Percentiles rank a stretch among this genome's conserved stretches.
These are phyloP conservation scores for Leccinum insigne DNA, from an alignment of 1,284 basidiomycete species.

Conservation along the genomic window DNA sequence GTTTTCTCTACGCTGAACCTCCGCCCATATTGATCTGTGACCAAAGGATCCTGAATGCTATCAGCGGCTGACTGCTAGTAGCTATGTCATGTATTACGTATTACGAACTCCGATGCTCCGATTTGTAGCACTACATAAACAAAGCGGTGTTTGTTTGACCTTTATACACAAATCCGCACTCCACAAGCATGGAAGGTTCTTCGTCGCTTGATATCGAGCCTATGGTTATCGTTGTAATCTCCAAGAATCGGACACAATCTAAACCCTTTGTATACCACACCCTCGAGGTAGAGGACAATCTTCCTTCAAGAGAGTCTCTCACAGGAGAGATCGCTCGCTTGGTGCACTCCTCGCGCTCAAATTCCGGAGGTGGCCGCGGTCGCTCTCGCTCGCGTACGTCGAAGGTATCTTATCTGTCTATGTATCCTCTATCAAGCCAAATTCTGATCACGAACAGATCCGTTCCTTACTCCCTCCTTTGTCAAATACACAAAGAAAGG, in stretches of 20 bases:
- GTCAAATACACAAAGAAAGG: conserved; percentile 1
- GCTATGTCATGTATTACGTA: neutral
- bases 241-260: neutral
- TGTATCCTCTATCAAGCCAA: neutral
- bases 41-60: neutral
- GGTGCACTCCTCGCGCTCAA: neutral
- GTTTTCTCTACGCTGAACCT: neutral
- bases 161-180: neutral
- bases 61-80: neutral
- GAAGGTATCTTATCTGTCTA: neutral
- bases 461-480: neutral
- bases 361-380: neutral
- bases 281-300: neutral
- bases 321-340: neutral
- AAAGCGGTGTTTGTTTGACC: neutral
- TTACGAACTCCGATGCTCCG: neutral
- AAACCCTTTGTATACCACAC: neutral
- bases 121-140: neutral
- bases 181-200: neutral
- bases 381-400: neutral
- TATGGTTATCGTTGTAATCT: neutral
- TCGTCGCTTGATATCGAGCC: neutral
- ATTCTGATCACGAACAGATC: neutral
- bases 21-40: neutral
- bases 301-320: neutral